These are phyloP conservation scores for Amanita rubescens DNA, from an alignment of 768 basidiomycete species.

Conservation along the genomic window DNA sequence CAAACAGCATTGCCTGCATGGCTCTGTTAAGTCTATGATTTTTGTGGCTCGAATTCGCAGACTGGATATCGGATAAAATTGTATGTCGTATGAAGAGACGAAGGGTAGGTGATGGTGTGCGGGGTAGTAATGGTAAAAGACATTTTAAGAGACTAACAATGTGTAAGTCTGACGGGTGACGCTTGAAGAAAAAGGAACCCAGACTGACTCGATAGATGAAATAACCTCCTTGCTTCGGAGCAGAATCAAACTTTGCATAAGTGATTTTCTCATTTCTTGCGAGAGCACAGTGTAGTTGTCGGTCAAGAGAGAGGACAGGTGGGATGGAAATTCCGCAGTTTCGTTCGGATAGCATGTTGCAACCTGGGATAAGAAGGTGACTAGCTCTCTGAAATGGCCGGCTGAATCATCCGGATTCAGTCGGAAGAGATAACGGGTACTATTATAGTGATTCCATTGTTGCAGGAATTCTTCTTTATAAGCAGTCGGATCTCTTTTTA, in stretches of 20 bases:
- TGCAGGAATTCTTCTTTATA: constrained; percentile 96
- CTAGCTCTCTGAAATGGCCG: constrained; percentile 77
- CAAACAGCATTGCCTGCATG: constrained; percentile 92
- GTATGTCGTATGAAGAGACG: constrained; percentile 86
- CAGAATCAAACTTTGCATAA: constrained; percentile 90
- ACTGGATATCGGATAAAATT: constrained; percentile 88
- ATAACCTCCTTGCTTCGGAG: constrained; percentile 91
- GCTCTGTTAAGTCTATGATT: constrained; percentile 96
- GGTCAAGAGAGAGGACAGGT: constrained; percentile 71
- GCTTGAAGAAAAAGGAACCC: background rate
- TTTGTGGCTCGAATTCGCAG: constrained; percentile 79
- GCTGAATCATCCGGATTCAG: constrained; percentile 82
- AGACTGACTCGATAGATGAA: constrained; percentile 79
- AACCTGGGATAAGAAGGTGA: constrained; percentile 91
- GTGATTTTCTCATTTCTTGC: constrained; percentile 74
- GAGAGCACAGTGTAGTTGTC: constrained; percentile 69
- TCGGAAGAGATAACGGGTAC: constrained; percentile 77
- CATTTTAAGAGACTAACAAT: constrained; percentile 69
- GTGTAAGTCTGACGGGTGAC: background rate
- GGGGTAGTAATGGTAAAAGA: constrained; percentile 93
- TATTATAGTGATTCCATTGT: constrained; percentile 94
- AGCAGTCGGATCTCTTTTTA: constrained; percentile 84
- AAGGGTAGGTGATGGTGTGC: constrained; percentile 79
- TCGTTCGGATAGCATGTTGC: constrained; percentile 90
- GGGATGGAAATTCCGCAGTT: constrained; percentile 77